Conservation (phyloP, 2,329 filamentous ascomycete genomes). For the Alternaria solani region DNA sequence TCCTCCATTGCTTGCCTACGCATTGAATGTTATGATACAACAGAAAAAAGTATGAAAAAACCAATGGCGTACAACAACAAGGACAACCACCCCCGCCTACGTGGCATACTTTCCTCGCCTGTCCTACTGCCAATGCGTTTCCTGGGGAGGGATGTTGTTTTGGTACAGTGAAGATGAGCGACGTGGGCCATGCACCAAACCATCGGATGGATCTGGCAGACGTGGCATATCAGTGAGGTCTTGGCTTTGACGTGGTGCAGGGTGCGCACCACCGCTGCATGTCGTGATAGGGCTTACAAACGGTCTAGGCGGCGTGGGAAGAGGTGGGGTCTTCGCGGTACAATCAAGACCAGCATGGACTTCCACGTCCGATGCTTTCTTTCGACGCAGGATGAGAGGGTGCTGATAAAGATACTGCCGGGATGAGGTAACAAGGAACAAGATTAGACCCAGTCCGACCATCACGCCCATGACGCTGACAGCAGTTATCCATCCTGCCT, state of each 20-base stretch:
- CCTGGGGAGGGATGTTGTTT: neutral
- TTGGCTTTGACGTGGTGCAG: neutral
- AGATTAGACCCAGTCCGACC: neutral
- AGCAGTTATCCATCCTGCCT: neutral
- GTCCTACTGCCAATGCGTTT: neutral
- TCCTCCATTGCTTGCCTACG: too few relatives aligned
- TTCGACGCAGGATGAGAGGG: accelerated
- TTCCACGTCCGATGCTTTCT: neutral
- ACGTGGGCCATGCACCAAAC: neutral
- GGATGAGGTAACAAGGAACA: neutral
- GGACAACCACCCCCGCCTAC: neutral
- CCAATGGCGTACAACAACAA: neutral
- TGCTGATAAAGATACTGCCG: neutral
- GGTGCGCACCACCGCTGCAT: neutral
- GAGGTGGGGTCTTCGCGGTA: neutral
- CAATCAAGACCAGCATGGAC: neutral
- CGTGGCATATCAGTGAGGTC: neutral
- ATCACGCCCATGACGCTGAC: neutral
- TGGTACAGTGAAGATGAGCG: neutral
- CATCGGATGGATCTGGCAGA: neutral
- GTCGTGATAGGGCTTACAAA: accelerated
- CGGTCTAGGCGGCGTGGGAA: neutral
- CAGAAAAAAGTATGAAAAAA: neutral
- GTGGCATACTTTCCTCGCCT: neutral
- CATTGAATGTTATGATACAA: neutral